Percentiles rank a stretch among this genome's conserved stretches.
These are phyloP conservation scores for Pachysandra terminalis DNA, from an alignment of 164 flowering plant species.

Conservation along the genomic window DNA sequence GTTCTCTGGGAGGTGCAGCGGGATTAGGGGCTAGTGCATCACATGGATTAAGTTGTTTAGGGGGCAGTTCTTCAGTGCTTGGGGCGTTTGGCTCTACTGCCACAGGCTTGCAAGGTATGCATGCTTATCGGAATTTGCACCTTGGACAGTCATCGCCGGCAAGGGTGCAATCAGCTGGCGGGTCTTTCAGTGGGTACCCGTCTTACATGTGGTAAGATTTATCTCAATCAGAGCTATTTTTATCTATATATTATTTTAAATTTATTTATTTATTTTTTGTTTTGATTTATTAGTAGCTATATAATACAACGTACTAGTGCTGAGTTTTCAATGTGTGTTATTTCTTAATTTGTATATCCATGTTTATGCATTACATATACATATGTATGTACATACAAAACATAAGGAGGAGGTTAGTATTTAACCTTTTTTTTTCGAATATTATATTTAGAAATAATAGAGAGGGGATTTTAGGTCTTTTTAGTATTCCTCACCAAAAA, in stretches of 20 bases:
- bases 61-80: slow-evolving; percentile 18
- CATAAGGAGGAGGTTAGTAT: neutral
- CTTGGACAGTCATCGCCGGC: slow-evolving; percentile 21
- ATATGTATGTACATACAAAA: no score
- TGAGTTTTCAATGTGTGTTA: neutral
- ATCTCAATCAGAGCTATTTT: neutral
- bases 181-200: slow-evolving; percentile 30
- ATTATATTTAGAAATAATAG: neutral
- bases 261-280: neutral
- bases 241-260: neutral
- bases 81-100: slow-evolving; percentile 25
- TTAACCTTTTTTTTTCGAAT: no score
- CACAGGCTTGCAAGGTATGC: slow-evolving; percentile 24
- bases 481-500: no score
- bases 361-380: no score
- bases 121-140: slow-evolving; percentile 22
- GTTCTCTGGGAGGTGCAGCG: slow-evolving; percentile 3
- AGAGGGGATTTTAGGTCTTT: no score
- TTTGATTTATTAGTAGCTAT: neutral
- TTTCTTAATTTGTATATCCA: no score
- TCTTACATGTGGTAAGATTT: slow-evolving; percentile 34
- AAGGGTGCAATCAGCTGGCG: slow-evolving; percentile 16
- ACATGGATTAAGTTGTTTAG: slow-evolving; percentile 19
- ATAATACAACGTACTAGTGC: neutral
- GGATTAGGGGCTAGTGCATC: slow-evolving; percentile 16